Conservation (phyloP, 139 green algal species). For the Tetraselmis striata region DNA sequence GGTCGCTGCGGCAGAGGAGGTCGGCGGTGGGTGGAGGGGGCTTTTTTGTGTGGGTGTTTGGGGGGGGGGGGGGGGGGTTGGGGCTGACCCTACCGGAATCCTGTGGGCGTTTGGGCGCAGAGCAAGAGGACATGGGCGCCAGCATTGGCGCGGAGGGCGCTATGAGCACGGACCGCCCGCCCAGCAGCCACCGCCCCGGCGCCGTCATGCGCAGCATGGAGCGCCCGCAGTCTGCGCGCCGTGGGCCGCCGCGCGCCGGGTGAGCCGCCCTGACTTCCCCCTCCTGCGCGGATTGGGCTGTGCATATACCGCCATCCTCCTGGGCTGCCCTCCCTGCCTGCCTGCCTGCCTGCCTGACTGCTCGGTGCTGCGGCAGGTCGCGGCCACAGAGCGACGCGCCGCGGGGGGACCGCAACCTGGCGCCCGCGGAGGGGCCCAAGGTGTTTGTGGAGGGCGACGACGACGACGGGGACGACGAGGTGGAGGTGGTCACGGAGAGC, state of each 20-base stretch:
- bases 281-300: too few relatives aligned
- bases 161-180: background rate
- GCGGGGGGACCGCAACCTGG: constrained; percentile 2
- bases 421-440: background rate
- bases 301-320: too few relatives aligned
- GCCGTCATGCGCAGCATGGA: background rate
- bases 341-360: background rate
- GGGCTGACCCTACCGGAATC: too few relatives aligned
- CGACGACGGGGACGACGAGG: constrained; percentile 37
- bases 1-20: too few relatives aligned
- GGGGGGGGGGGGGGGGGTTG: too few relatives aligned
- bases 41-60: too few relatives aligned
- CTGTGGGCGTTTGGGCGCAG: too few relatives aligned
- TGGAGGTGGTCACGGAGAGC: constrained; percentile 27
- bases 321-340: too few relatives aligned
- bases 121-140: too few relatives aligned
- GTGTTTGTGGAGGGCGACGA: constrained; percentile 28
- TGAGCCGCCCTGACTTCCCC: background rate
- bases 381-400: background rate
- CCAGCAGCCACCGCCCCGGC: background rate
- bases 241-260: background rate
- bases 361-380: background rate
- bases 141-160: too few relatives aligned
- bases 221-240: background rate
- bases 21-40: too few relatives aligned